phyloP scores from a whole-genome alignment of 306 rosid genomes.

The Albizia julibrissin region DNA sequence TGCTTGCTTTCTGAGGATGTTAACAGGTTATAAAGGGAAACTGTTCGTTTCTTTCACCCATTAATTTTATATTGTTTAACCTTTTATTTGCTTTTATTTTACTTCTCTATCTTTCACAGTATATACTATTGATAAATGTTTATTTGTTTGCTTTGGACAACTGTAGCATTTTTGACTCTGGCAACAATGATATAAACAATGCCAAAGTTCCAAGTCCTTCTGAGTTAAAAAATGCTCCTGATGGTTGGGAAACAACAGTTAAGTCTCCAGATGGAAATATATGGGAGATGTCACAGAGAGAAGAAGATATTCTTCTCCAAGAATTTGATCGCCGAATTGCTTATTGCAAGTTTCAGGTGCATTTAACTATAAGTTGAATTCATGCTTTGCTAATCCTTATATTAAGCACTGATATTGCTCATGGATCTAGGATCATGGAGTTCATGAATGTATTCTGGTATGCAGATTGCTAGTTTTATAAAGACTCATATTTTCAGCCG shows the following conservation, averaged over 20 bases:
- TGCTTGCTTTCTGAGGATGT: conserved; percentile 5
- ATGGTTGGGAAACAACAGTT: conserved; percentile 93
- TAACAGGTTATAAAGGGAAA: background rate
- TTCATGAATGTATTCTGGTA: background rate
- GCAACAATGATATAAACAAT: conserved; percentile 55
- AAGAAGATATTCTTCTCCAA: conserved; percentile 92
- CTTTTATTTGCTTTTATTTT: background rate
- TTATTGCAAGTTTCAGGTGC: conserved; percentile 91
- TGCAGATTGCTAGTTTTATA: conserved; percentile 96
- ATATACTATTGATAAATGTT: conserved; percentile 18
- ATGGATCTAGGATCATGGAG: background rate
- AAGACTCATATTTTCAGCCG: conserved; percentile 94
- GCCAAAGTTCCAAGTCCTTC: conserved; percentile 53
- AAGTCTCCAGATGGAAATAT: conserved; percentile 74
- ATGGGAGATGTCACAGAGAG: conserved; percentile 98
- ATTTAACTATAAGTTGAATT: conserved; percentile 5
- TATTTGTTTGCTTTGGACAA: conserved; percentile 22
- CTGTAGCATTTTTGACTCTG: conserved; percentile 76
- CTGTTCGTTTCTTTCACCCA: background rate
- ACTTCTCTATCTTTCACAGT: background rate
- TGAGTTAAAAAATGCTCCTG: conserved; percentile 82
- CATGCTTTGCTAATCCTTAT: conserved; percentile 10
- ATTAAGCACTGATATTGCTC: conserved; percentile 1
- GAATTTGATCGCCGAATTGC: conserved; percentile 95
- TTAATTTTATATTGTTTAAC: background rate